These are phyloP conservation scores for Croton setiger DNA, from an alignment of 441 rosid genomes.

Conservation along the genomic window DNA sequence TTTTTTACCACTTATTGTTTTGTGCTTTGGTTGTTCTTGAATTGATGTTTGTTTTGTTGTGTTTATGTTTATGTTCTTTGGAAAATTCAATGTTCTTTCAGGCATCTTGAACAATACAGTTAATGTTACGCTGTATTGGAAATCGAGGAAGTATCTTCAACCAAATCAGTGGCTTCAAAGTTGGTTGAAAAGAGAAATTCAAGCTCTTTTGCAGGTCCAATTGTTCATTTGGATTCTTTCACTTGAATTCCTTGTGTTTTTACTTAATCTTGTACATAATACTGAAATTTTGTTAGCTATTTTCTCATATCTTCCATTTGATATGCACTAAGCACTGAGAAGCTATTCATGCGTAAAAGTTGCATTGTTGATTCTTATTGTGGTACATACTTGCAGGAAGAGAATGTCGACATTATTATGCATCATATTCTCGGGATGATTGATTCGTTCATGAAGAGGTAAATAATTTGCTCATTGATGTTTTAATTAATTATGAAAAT, in stretches of 20 bases:
- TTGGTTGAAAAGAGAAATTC: constrained; percentile 88
- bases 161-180: constrained; percentile 57
- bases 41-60: constrained; percentile 5
- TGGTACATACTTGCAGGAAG: constrained; percentile 41
- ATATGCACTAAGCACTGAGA: background rate
- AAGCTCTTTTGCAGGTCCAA: constrained; percentile 78
- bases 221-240: background rate
- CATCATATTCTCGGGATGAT: constrained; percentile 70
- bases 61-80: constrained; percentile 21
- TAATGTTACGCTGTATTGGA: constrained; percentile 63
- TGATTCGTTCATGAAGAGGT: constrained; percentile 65
- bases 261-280: background rate
- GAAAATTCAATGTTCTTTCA: constrained; percentile 33
- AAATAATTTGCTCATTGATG: constrained; percentile 6
- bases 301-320: background rate
- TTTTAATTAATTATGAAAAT: background rate
- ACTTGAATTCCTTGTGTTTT: background rate
- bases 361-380: background rate
- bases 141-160: constrained; percentile 52
- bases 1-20: constrained; percentile 28
- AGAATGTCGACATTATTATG: constrained; percentile 64
- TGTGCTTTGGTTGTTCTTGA: constrained; percentile 6
- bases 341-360: background rate
- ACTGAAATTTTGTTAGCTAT: background rate
- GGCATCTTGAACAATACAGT: constrained; percentile 51